A percentile compares a stretch with the other conserved stretches of the same genome.
Conservation (phyloP, 2,329 filamentous ascomycete species). For the Penicillium olsonii region DNA sequence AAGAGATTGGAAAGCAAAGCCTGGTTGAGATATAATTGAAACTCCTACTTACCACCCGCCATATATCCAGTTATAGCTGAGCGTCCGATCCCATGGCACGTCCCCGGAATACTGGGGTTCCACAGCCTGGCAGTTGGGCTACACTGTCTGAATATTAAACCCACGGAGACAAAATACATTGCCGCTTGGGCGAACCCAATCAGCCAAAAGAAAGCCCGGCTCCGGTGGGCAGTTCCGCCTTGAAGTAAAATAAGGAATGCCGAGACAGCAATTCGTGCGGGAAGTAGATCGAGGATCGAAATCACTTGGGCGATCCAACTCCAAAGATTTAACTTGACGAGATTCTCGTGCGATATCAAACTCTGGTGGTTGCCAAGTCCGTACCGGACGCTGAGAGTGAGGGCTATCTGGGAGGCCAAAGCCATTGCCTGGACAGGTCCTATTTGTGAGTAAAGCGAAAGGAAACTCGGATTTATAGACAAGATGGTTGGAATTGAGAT, state of each 20-base stretch:
- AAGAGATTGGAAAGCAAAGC: not conserved
- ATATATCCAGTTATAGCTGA: not conserved
- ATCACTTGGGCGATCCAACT: slow-evolving; percentile 20
- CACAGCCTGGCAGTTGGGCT: not conserved
- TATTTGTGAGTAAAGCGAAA: not conserved
- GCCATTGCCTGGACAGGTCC: not conserved
- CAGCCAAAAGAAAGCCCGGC: slow-evolving; percentile 13
- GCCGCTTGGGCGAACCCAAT: not conserved
- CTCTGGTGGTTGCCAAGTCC: slow-evolving; percentile 20
- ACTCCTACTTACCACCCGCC: not conserved
- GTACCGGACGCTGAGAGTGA: slow-evolving; percentile 19
- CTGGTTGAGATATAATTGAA: not conserved
- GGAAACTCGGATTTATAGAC: too few relatives aligned
- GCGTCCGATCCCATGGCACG: not conserved
- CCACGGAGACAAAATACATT: not conserved
- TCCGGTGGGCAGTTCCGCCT: slow-evolving; percentile 8
- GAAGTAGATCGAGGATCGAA: slow-evolving; percentile 14
- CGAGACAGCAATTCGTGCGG: slow-evolving; percentile 18
- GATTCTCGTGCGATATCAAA: slow-evolving; percentile 2
- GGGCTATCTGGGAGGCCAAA: slow-evolving; percentile 11
- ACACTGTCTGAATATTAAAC: not conserved
- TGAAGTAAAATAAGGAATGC: slow-evolving; percentile 20
- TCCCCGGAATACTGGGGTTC: not conserved
- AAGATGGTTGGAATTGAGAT: too few relatives aligned
- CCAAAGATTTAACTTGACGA: slow-evolving; percentile 19